phyloP scores from a whole-genome alignment of 2,329 filamentous ascomycete species.

The Chaetomiaceae sp. region DNA sequence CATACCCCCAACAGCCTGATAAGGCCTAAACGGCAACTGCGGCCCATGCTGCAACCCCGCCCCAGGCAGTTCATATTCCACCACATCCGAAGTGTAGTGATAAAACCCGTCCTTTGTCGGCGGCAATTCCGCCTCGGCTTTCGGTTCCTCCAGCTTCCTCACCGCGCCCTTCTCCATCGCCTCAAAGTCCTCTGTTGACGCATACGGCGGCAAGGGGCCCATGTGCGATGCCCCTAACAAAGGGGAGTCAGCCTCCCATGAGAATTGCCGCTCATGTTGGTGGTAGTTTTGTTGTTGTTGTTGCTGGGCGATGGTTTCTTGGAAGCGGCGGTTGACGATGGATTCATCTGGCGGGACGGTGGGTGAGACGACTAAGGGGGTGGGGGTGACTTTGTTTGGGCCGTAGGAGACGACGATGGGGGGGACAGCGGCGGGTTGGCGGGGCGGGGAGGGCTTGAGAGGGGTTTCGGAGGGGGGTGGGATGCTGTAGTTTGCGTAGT shows the following conservation, averaged over 20 bases:
- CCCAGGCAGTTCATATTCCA: slow-evolving; percentile 28
- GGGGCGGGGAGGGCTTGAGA: slow-evolving; percentile 19
- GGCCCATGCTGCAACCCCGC: slow-evolving; percentile 20
- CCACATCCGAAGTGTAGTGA: slow-evolving; percentile 18
- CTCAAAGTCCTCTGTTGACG: slow-evolving; percentile 24
- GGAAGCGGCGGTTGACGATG: slow-evolving; percentile 19
- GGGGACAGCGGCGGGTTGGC: slow-evolving; percentile 9
- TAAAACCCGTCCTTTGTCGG: slow-evolving; percentile 31
- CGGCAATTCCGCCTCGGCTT: slow-evolving; percentile 27
- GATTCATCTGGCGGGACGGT: slow-evolving; percentile 26
- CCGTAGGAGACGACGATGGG: slow-evolving; percentile 28
- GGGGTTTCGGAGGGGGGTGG: slow-evolving; percentile 11
- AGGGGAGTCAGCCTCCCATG: slow-evolving; percentile 22
- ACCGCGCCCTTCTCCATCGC: slow-evolving; percentile 30
- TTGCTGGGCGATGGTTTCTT: background rate
- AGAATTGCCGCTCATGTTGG: slow-evolving; percentile 19
- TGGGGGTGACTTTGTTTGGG: slow-evolving; percentile 28
- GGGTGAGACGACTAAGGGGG: slow-evolving; percentile 22
- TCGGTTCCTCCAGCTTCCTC: slow-evolving; percentile 24
- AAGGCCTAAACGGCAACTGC: slow-evolving; percentile 22
- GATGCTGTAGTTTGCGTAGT: slow-evolving; percentile 21
- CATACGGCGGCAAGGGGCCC: slow-evolving; percentile 28
- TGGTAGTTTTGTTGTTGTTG: no score
- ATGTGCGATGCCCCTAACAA: slow-evolving; percentile 14
- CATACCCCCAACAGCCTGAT: slow-evolving; percentile 3